Evolutionary conservation across 306 rosid species (phyloP).

Genomic region (Dalbergia cultrata): DNA sequence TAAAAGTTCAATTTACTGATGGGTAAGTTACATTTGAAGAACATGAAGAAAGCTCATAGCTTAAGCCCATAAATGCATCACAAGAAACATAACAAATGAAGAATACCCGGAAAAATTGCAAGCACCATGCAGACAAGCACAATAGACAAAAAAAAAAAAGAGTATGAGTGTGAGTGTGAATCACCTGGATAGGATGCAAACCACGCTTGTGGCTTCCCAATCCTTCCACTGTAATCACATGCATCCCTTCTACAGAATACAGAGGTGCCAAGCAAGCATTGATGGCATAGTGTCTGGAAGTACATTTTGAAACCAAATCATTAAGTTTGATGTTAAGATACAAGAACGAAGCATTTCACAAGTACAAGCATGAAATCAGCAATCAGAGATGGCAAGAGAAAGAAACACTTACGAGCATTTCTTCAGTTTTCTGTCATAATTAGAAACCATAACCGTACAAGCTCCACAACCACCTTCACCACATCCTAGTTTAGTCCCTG

Average conservation of each 20-base stretch:
- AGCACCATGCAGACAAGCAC: constrained; percentile 15
- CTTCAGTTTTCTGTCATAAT: constrained; percentile 59
- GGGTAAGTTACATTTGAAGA: constrained; percentile 11
- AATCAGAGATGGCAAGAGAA: constrained; percentile 16
- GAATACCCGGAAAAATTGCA: constrained; percentile 22
- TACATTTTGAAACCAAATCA: constrained; percentile 41
- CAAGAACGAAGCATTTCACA: constrained; percentile 30
- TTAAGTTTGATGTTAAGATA: constrained; percentile 44
- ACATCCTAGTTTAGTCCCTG: constrained; percentile 96
- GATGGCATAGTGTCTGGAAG: constrained; percentile 84
- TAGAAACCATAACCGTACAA: constrained; percentile 96
- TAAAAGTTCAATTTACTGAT: constrained; percentile 29
- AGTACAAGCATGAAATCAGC: constrained; percentile 17
- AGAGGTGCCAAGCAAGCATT: constrained; percentile 97
- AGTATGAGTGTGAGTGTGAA: constrained; percentile 21
- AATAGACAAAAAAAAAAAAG: not conserved
- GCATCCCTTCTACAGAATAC: constrained; percentile 98
- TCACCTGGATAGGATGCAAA: constrained; percentile 93
- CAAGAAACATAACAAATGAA: constrained; percentile 30
- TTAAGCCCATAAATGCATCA: constrained; percentile 23
- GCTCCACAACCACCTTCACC: constrained; percentile 99
- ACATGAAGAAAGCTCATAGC: constrained; percentile 11
- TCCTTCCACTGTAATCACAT: constrained; percentile 94
- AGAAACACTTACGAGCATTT: constrained; percentile 77
- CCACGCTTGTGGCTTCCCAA: constrained; percentile 81